Percentiles rank a stretch among this genome's conserved stretches.
Conservation (phyloP, 2,329 filamentous ascomycete genomes). For the Aspergillus pseudoviridinutans region DNA sequence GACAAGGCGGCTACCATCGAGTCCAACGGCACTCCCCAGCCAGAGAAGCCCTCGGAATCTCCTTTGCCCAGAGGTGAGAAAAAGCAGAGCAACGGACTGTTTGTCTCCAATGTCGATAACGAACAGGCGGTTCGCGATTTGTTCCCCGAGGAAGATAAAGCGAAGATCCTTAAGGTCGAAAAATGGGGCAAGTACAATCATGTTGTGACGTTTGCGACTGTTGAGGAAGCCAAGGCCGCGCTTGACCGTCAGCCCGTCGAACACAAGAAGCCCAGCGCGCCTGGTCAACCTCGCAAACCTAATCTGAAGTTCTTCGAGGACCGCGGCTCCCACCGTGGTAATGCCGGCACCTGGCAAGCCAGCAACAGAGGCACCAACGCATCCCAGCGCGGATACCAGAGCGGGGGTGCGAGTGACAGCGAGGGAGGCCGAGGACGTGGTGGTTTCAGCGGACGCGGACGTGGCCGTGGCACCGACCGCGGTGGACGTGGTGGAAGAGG, state of each 20-base stretch:
- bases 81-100: conserved; percentile 76
- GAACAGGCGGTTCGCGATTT: conserved; percentile 79
- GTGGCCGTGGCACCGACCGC: conserved; percentile 53
- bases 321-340: conserved; percentile 52
- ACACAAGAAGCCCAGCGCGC: conserved; percentile 63
- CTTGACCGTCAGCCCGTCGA: conserved; percentile 71
- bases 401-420: conserved; percentile 73
- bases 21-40: conserved; percentile 50
- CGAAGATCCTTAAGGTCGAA: conserved; percentile 74
- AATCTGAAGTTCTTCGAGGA: conserved; percentile 80
- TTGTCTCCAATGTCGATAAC: conserved; percentile 79
- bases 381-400: conserved; percentile 73
- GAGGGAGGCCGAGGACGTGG: conserved; percentile 58
- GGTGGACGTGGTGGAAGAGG: conserved; percentile 55
- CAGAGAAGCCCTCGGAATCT: conserved; percentile 38
- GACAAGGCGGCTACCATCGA: conserved; percentile 50
- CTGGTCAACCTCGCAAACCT: conserved; percentile 72
- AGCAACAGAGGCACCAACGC: conserved; percentile 61
- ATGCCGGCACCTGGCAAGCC: conserved; percentile 54
- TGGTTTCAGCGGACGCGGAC: conserved; percentile 42
- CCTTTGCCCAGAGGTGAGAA: conserved; percentile 57
- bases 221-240: conserved; percentile 75
- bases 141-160: conserved; percentile 76
- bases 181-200: conserved; percentile 65
- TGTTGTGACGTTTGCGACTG: conserved; percentile 77